These are phyloP conservation scores for Cardiospermum halicacabum DNA, from an alignment of 345 rosid genomes.

Conservation along the genomic window DNA sequence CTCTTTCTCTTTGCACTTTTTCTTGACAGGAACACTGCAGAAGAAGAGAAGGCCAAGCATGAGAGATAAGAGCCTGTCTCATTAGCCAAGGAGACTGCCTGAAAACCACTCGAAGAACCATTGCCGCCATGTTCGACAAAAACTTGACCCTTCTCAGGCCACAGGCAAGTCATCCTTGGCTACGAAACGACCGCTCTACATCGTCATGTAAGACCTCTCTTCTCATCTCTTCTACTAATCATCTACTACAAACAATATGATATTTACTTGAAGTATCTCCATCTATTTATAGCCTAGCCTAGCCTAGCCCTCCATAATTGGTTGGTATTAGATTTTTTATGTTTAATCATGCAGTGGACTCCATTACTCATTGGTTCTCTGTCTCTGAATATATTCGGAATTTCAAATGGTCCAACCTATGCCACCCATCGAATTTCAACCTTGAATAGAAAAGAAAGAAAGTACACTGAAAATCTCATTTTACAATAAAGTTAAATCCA, in stretches of 20 bases:
- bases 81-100: constrained; percentile 51
- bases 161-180: constrained; percentile 59
- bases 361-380: not conserved
- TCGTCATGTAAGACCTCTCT: constrained; percentile 36
- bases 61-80: constrained; percentile 35
- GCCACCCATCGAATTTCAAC: constrained; percentile 13
- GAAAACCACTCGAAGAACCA: constrained; percentile 15
- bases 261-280: not conserved
- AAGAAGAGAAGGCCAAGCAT: constrained; percentile 33
- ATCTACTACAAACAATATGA: not conserved
- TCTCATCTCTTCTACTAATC: constrained; percentile 1
- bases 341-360: not conserved
- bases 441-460: not conserved
- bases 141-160: constrained; percentile 2
- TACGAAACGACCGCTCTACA: constrained; percentile 27
- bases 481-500: not conserved
- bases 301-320: too few relatives aligned
- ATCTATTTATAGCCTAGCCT: constrained; percentile 26
- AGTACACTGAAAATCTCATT: not conserved
- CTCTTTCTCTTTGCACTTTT: not conserved
- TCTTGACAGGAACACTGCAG: not conserved
- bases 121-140: too few relatives aligned
- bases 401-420: not conserved
- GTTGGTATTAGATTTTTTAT: constrained; percentile 5
- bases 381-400: constrained; percentile 19